Conservation (phyloP, 2,329 filamentous ascomycete species). For the Hortaea werneckii region DNA sequence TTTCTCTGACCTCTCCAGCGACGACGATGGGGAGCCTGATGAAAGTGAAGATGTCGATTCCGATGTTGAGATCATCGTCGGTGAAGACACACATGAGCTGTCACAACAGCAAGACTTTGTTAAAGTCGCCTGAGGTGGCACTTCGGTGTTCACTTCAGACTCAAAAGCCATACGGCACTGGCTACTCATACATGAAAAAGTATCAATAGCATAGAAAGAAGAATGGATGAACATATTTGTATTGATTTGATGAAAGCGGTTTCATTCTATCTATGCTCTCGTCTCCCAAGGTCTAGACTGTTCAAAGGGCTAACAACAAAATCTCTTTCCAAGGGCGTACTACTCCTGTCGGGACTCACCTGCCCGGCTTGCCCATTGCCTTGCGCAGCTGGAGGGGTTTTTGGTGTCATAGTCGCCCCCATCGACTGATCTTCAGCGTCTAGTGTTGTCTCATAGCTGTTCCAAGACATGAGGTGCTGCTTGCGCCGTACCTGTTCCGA, state of each 20-base stretch:
- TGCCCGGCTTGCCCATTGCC: neutral
- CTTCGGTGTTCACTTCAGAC: too few relatives aligned
- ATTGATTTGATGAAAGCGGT: too few relatives aligned
- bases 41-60: conserved; percentile 41
- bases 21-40: conserved; percentile 37
- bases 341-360: conserved; percentile 8
- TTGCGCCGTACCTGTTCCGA: conserved; percentile 9
- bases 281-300: conserved; percentile 1
- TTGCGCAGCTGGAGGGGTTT: conserved; percentile 8
- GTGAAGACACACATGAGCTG: conserved; percentile 35
- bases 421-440: conserved; percentile 1
- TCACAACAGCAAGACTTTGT: conserved; percentile 46
- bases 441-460: conserved; percentile 10
- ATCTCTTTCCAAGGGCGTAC: conserved; percentile 3
- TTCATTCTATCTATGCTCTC: neutral
- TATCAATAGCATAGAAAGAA: too few relatives aligned
- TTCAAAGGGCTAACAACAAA: conserved; percentile 10
- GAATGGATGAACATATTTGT: too few relatives aligned
- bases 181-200: too few relatives aligned
- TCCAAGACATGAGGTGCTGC: conserved; percentile 18
- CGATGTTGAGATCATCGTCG: conserved; percentile 18
- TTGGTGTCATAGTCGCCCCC: conserved; percentile 9
- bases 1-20: conserved; percentile 60
- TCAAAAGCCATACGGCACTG: too few relatives aligned
- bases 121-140: conserved; percentile 24